Conservation (phyloP, 2,329 filamentous ascomycete genomes). For the Magnaporthiopsis incrustans region DNA sequence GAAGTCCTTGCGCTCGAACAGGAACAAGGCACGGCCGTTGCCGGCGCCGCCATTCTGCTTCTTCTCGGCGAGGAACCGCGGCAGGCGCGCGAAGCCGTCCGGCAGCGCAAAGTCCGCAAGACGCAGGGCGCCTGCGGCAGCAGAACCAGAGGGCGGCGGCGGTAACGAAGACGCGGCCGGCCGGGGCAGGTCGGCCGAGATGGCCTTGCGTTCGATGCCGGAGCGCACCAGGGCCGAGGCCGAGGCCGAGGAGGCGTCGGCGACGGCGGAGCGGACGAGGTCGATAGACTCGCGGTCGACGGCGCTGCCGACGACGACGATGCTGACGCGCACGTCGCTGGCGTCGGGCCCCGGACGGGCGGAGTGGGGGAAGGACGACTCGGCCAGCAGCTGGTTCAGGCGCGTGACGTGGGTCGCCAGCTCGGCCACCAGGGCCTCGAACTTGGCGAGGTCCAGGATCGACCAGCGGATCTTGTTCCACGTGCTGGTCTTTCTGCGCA, state of each 20-base stretch:
- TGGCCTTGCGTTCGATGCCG: slow-evolving; percentile 12
- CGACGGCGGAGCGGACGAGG: slow-evolving; percentile 11
- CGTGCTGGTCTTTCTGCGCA: slow-evolving; percentile 4
- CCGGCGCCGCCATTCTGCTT: not conserved
- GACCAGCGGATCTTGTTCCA: slow-evolving; percentile 12
- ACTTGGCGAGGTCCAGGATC: slow-evolving; percentile 10
- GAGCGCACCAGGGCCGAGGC: slow-evolving; percentile 1
- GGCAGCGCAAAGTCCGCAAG: slow-evolving; percentile 3
- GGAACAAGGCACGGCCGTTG: not conserved
- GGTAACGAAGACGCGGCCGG: not conserved
- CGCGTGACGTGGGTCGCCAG: slow-evolving; percentile 9
- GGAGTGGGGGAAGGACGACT: slow-evolving; percentile 9
- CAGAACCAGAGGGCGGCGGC: slow-evolving; percentile 1
- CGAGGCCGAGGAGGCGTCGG: slow-evolving; percentile 7
- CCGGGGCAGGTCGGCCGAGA: slow-evolving; percentile 6
- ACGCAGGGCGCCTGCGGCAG: not conserved
- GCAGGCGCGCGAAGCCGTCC: not conserved
- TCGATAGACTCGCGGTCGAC: slow-evolving; percentile 11
- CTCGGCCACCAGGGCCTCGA: slow-evolving; percentile 11
- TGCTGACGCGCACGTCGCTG: slow-evolving; percentile 12
- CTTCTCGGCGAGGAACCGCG: slow-evolving; percentile 1
- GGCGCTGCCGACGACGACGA: slow-evolving; percentile 13
- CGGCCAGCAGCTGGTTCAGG: slow-evolving; percentile 12
- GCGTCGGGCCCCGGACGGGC: slow-evolving; percentile 1
- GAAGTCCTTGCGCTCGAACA: slow-evolving; percentile 12